These are phyloP conservation scores for Cucumis sativus DNA, from an alignment of 306 rosid genomes.

Conservation along the genomic window DNA sequence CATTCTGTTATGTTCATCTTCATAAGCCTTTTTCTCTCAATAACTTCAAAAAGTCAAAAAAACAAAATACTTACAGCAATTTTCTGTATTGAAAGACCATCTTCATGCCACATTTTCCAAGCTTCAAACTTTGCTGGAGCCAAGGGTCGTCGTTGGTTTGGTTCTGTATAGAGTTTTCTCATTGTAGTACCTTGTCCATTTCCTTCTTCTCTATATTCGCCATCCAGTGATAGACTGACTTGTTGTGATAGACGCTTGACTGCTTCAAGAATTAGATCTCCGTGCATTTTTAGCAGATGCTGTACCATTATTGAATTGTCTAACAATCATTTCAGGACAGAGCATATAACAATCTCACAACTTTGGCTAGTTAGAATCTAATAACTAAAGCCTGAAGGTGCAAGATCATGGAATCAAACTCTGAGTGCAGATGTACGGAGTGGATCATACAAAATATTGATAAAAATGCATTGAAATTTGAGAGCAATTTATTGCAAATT, in stretches of 20 bases:
- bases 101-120: conserved; percentile 83
- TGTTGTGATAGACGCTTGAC: conserved; percentile 34
- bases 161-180: conserved; percentile 26
- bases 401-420: background rate
- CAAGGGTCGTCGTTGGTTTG: conserved; percentile 31
- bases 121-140: conserved; percentile 58
- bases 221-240: conserved; percentile 52
- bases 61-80: conserved; percentile 56
- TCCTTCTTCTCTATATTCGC: conserved; percentile 19
- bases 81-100: conserved; percentile 47
- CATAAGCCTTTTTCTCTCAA: background rate
- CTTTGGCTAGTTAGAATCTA: background rate
- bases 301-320: conserved; percentile 22
- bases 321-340: background rate
- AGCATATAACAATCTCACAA: background rate
- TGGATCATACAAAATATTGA: background rate
- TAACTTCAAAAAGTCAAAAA: background rate
- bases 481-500: background rate
- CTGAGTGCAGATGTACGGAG: background rate
- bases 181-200: conserved; percentile 26
- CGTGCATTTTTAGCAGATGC: conserved; percentile 61
- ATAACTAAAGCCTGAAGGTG: background rate
- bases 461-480: background rate
- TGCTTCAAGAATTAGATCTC: conserved; percentile 53
- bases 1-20: background rate